Evolutionary conservation across 495 filamentous ascomycete species (phyloP).

Genomic region (Talaromyces stipitatus): DNA sequence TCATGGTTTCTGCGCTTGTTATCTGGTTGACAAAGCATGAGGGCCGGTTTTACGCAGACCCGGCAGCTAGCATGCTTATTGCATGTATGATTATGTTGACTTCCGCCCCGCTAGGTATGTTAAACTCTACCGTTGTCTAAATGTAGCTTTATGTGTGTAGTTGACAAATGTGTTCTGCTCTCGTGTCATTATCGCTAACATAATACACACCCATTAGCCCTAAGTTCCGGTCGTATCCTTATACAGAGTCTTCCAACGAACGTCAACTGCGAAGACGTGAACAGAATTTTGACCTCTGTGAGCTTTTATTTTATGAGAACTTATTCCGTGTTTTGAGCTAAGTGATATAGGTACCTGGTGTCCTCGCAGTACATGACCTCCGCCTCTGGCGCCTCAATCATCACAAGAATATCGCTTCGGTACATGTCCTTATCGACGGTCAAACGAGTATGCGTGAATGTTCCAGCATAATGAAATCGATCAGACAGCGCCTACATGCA

Average conservation of each 20-base stretch:
- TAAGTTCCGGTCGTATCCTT: constrained; percentile 49
- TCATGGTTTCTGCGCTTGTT: constrained; percentile 34
- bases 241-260: constrained; percentile 75
- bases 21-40: constrained; percentile 35
- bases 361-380: constrained; percentile 39
- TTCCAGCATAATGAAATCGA: constrained; percentile 26
- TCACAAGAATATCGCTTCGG: constrained; percentile 38
- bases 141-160: neutral
- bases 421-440: constrained; percentile 36
- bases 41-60: constrained; percentile 39
- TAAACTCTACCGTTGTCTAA: neutral
- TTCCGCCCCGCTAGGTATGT: constrained; percentile 30
- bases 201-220: constrained; percentile 18
- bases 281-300: constrained; percentile 54
- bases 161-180: neutral
- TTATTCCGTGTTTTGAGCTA: neutral
- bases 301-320: neutral
- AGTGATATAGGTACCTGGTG: constrained; percentile 27
- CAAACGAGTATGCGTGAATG: constrained; percentile 23
- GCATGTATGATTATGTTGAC: constrained; percentile 34
- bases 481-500: constrained; percentile 42
- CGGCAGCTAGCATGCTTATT: constrained; percentile 36
- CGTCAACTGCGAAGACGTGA: constrained; percentile 67
- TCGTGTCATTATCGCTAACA: too few species aligned
- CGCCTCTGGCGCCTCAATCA: constrained; percentile 47